Evolutionary conservation across 2,329 filamentous ascomycete species (phyloP), one percentile per base, ranked within the genome.

Genomic region (Aspergillus pseudoterreus): DNA sequence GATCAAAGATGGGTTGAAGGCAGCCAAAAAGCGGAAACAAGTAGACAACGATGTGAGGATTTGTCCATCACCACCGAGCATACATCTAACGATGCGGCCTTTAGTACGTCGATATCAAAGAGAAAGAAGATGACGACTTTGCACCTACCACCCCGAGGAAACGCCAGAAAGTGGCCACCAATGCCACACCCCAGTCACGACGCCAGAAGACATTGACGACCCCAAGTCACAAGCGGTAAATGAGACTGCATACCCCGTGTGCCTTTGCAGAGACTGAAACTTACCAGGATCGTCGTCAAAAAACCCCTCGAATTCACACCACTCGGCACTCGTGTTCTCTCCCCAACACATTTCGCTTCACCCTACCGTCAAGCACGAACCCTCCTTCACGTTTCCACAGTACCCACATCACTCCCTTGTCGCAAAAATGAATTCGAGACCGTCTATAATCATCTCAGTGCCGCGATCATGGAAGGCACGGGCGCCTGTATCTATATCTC

Each of bases 401-500:
- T 99, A 3, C 94, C 94, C 1, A 81, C 86, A 11, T 90, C 89
- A 42, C 80, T 99, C 5, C 94, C 94, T 9, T 97, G 94, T 66
- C 86, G 94, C 55, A 92, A 96, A 66, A 84, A 84, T 32, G 95
- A 99, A 67, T 99, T 99, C 70, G 83, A 86, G 9, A 84, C 89
- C 2, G 94, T 99, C 6, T 96, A 97, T 66, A 89, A 89, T 4
- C 90, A 97, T 69, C 84, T 99, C 32, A 92, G 96, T 66, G 88
- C 90, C 6, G 94, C 95, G 47, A 99, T 99, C 65, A 87, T 87
- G 12, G 92, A 96, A 59, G 94, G 92, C 15, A 89, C 88, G 2
- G 95, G 95, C 12, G 89, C 92, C 27, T 99, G 95, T 70, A 97
- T 99, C 66, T 99, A 99, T 73, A 99, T 99, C 53, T 97, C 94